Base-by-base conservation (phyloP, 331 rosid species). In the Dryas integrifolia region DNA sequence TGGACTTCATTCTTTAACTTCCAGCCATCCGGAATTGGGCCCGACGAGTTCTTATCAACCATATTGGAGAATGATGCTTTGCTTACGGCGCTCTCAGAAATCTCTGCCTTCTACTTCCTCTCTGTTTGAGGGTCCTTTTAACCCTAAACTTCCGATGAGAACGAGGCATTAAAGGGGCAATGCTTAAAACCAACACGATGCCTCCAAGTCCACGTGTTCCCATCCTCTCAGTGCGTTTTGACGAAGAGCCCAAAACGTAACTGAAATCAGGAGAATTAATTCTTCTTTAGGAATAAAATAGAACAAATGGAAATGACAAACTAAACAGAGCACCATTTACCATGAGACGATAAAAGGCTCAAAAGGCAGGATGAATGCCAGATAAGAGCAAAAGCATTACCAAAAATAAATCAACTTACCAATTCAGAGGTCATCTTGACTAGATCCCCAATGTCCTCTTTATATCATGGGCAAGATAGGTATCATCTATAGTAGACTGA, bases 1-100 rank as follows among this genome's bases (percentile, higher is more conserved):
- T 24, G 58, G 21, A 21, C 16, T 46, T 71, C 73, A 4, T 11
- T 56, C 68, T 48, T 72, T 16, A 56, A 58, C 48, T 46, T 44
- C 73, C 77, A 78, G 41, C 77, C 62, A 2, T 15, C 47, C 39
- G 82, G 82, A 46, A 77, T 13, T 43, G n/a, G 61, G 9, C 11
- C 4, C 0, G 21, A 11, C 1, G 4, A 5, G 16, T 45, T 45
- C 38, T 4, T 44, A 63, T 74, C 55, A 1, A 15, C 78, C 65
- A 74, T 74, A 12, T 15, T 18, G 1, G 11, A 14, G 2, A 9
- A 9, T 15, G 16, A 7, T 71, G n/a, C 10, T 4, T 45, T 4
- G 21, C 59, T 7, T 9, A n/a, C 5, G 5, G 58, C 3, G 48
- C 26, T n/a, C 21, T 6, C 60, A 50, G 53, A 35, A 51, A 11